Percentiles rank a stretch among this genome's conserved stretches.
These are phyloP conservation scores for Cercospora berteroae DNA, from an alignment of 2,329 filamentous ascomycete species.

Conservation along the genomic window DNA sequence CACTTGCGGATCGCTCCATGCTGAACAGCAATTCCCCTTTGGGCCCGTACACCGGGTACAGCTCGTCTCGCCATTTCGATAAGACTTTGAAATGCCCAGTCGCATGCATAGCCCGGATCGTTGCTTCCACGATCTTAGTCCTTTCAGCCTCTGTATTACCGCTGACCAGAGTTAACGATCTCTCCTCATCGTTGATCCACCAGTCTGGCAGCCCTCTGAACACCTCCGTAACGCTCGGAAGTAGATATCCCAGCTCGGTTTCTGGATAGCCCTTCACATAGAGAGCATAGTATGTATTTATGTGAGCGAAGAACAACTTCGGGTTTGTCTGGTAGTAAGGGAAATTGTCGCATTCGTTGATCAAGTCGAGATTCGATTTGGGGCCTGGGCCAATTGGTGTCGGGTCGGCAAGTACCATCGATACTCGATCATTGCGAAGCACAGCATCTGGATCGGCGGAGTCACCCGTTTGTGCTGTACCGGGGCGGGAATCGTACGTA, in stretches of 20 bases:
- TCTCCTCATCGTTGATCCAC: conserved; percentile 57
- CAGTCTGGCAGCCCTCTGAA: conserved; percentile 59
- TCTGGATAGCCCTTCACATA: conserved; percentile 66
- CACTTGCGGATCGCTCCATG: conserved; percentile 72
- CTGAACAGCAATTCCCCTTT: conserved; percentile 64
- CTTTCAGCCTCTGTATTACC: conserved; percentile 62
- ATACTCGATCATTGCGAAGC: conserved; percentile 20
- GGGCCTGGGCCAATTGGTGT: conserved; percentile 33
- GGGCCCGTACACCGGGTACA: conserved; percentile 71
- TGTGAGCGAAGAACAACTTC: conserved; percentile 50
- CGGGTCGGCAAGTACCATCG: conserved; percentile 31
- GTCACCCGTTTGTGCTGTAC: conserved; percentile 20
- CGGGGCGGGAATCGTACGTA: conserved; percentile 16
- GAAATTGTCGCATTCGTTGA: conserved; percentile 64
- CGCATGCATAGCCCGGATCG: conserved; percentile 67
- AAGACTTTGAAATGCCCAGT: conserved; percentile 71
- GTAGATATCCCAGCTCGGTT: conserved; percentile 59
- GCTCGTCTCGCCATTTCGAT: conserved; percentile 74
- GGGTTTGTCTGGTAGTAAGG: conserved; percentile 67
- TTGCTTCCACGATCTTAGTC: conserved; percentile 55
- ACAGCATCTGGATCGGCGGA: conserved; percentile 25
- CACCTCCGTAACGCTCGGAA: conserved; percentile 60
- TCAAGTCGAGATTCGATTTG: conserved; percentile 53
- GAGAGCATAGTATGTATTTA: conserved; percentile 58
- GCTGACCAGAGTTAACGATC: conserved; percentile 60